Evolutionary conservation across 2,329 filamentous ascomycete species (phyloP).

Genomic region (Pseudogymnoascus sp.): DNA sequence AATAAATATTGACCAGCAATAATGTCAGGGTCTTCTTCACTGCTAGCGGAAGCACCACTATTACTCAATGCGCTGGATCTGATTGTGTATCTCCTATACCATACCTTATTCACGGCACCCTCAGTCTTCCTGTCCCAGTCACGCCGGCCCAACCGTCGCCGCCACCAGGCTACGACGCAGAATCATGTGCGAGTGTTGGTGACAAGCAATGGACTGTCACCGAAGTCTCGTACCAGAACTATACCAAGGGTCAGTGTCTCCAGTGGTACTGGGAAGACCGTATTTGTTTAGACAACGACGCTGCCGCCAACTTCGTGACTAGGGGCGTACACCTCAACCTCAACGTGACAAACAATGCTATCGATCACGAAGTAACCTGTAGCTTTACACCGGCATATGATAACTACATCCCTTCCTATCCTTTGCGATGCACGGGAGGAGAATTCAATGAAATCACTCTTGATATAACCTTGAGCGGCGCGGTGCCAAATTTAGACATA

Average conservation of each 20-base stretch:
- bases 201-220: neutral
- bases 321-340: neutral
- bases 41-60: neutral
- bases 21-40: neutral
- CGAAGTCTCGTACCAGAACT: neutral
- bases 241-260: neutral
- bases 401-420: neutral
- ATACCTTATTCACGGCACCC: neutral
- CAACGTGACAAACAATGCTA: constrained; percentile 2
- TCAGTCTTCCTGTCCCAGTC: neutral
- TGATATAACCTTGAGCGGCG: neutral
- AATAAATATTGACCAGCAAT: neutral
- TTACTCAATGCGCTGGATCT: neutral
- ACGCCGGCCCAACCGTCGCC: neutral
- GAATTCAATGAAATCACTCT: neutral
- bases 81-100: neutral
- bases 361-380: neutral
- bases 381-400: neutral
- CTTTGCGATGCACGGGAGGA: neutral
- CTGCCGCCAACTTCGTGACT: neutral
- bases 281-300: neutral
- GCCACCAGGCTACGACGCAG: neutral
- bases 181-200: neutral
- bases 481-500: neutral
- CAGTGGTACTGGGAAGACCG: neutral